A percentile compares a stretch with the other conserved stretches of the same genome.
Conservation (phyloP, 164 flowering plant genomes). For the Nelumbo lutea region DNA sequence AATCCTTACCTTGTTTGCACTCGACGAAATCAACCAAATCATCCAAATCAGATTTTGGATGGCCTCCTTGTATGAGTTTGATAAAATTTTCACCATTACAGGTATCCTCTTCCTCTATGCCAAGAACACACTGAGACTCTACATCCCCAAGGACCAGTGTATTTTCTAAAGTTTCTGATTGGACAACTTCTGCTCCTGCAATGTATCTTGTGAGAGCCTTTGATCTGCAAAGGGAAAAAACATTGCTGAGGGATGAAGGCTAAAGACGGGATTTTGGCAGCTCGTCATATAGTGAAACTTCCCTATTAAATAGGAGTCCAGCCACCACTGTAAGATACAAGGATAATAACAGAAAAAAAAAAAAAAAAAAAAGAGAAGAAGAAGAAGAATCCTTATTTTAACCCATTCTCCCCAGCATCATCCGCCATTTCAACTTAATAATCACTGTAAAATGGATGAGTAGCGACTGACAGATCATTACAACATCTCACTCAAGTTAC, state of each 20-base stretch:
- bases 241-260: neutral
- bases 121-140: conserved; percentile 5
- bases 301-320: too few relatives aligned
- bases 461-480: too few relatives aligned
- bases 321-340: too few relatives aligned
- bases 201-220: neutral
- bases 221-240: conserved; percentile 14
- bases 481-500: too few relatives aligned
- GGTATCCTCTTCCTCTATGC: conserved; percentile 30
- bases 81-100: conserved; percentile 52
- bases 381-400: too few relatives aligned
- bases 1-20: conserved; percentile 69
- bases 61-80: conserved; percentile 21
- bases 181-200: neutral
- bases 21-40: conserved; percentile 66
- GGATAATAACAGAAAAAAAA: too few relatives aligned
- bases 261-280: neutral
- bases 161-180: conserved; percentile 9
- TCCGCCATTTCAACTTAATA: too few relatives aligned
- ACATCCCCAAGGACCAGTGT: neutral
- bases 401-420: too few relatives aligned
- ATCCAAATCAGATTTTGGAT: conserved; percentile 30
- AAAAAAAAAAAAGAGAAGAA: too few relatives aligned
- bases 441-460: too few relatives aligned
- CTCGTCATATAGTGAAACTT: too few relatives aligned